Evolutionary conservation across 2,329 filamentous ascomycete genomes (phyloP).

Genomic region (Phyllosticta citrichinensis): DNA sequence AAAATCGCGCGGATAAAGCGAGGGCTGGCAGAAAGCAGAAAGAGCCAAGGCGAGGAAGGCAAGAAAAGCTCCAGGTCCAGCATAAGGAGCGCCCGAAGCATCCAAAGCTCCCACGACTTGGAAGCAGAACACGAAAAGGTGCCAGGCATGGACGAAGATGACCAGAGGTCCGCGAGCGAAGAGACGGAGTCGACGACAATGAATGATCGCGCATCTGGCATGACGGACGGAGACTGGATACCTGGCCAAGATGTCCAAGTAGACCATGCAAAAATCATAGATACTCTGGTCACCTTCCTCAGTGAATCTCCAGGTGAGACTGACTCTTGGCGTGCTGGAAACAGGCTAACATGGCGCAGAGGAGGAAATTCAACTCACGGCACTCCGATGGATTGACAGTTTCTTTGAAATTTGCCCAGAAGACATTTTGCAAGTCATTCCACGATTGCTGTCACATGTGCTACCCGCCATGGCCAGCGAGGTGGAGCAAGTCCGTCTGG

Average conservation of each 20-base stretch:
- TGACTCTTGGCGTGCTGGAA: constrained; percentile 10
- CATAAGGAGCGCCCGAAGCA: constrained; percentile 22
- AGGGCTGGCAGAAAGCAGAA: constrained; percentile 78
- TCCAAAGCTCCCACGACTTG: constrained; percentile 15
- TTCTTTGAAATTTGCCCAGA: constrained; percentile 97
- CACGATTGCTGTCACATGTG: constrained; percentile 81
- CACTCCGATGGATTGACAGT: constrained; percentile 86
- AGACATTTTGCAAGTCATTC: constrained; percentile 90
- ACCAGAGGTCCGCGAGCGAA: constrained; percentile 35
- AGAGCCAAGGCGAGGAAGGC: constrained; percentile 54
- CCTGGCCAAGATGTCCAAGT: constrained; percentile 95
- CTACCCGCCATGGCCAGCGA: constrained; percentile 89
- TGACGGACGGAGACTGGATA: constrained; percentile 86
- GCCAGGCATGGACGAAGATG: constrained; percentile 40
- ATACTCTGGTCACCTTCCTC: constrained; percentile 82
- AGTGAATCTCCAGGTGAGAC: constrained; percentile 65
- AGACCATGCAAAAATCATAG: constrained; percentile 81
- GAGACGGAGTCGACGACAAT: constrained; percentile 23
- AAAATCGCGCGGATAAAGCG: constrained; percentile 89
- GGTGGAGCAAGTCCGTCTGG: constrained; percentile 78
- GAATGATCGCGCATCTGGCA: constrained; percentile 27
- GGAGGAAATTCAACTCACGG: constrained; percentile 84
- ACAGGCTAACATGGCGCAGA: constrained; percentile 43
- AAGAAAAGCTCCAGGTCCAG: constrained; percentile 57
- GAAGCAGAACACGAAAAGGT: constrained; percentile 50